Evolutionary conservation across 441 rosid species (phyloP), one percentile per base, ranked within the genome.

Genomic region (Aleurites moluccanus): DNA sequence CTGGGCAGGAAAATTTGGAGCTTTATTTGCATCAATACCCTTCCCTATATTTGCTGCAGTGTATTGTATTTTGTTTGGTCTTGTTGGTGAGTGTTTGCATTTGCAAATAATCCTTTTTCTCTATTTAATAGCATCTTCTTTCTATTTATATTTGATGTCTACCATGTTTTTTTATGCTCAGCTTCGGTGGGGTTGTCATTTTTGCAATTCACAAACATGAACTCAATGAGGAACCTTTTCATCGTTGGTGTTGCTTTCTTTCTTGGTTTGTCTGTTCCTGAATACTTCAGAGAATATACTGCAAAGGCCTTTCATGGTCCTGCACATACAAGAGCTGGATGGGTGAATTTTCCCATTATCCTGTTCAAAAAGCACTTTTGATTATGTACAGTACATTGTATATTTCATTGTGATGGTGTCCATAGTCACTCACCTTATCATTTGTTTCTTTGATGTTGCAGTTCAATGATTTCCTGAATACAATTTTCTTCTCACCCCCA

Each of bases 121-220:
- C n/a, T n/a, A n/a, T n/a, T n/a, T 40, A 60, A 8, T 45, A 35
- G 8, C 13, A 6, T 4, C 38, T 28, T 18, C 64, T 10, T 35
- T 21, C 65, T 15, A 21, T 15, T 38, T 67, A 60, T 38, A 52
- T 82, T 73, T 80, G 25, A 78, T 28, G 10, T 0, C 61, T 25
- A 38, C 20, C 66, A 38, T 69, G 70, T 76, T n/a, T n/a, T 42
- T 47, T 82, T 75, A 66, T 83, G 44, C 61, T 77, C 89, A 92
- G 98, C 98, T 78, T 94, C 98, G 9, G 93, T 94, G 80, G 99
- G 99, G 45, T 86, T 96, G 73, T 96, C 99, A 15, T 96, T 96
- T 82, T 81, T 96, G 81, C 99, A 96, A 84, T 96, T 96, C 88
- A 94, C 99, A 67, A 96, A 96, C 87, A 96, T 96, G 99, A 96